Percentiles rank a stretch among this genome's conserved stretches.
These are phyloP conservation scores for Limonium bicolor DNA, from an alignment of 148 eudicot genomes.

Conservation along the genomic window DNA sequence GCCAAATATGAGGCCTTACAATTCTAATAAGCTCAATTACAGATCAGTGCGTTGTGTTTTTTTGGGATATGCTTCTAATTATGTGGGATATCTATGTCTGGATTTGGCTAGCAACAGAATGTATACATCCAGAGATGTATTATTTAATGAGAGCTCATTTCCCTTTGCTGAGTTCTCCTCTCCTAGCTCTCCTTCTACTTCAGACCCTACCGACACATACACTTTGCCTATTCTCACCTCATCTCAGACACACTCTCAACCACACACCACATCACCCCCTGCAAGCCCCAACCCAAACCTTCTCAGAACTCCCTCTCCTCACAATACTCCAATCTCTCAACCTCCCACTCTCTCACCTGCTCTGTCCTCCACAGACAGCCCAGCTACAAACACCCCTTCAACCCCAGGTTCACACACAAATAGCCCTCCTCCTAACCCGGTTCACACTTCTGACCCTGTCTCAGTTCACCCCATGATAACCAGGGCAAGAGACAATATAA, in stretches of 20 bases:
- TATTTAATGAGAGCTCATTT: neutral
- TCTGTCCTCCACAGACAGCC: neutral
- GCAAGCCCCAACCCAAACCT: neutral
- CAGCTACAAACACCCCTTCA: neutral
- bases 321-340: neutral
- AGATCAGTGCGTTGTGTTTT: neutral
- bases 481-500: neutral
- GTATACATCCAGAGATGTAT: neutral
- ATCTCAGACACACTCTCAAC: too few relatives aligned
- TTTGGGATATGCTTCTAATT: neutral
- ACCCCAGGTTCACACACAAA: neutral
- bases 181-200: too few relatives aligned
- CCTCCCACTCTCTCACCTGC: neutral
- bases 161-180: neutral
- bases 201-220: too few relatives aligned
- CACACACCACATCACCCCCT: neutral
- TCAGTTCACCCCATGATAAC: neutral
- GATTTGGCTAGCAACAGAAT: neutral
- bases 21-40: neutral
- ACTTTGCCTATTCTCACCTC: too few relatives aligned
- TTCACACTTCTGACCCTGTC: neutral
- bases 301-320: too few relatives aligned
- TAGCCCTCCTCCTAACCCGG: neutral
- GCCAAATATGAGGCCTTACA: neutral
- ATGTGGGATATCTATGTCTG: neutral